Base-by-base conservation (phyloP, 768 basidiomycete genomes). In the Cyclocybe aegerita region DNA sequence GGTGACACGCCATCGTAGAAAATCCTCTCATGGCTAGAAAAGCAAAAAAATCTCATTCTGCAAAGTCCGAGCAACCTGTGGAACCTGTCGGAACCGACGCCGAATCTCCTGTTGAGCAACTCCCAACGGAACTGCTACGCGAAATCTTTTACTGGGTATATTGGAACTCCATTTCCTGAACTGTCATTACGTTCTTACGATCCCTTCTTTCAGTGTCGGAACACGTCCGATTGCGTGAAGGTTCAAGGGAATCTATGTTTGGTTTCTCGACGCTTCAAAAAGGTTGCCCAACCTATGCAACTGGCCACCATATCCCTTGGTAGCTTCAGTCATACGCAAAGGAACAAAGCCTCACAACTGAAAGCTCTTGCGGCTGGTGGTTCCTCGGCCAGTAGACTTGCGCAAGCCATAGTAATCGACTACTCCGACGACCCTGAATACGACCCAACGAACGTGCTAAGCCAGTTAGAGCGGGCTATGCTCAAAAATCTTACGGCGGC, bases 111-210 rank as follows among this genome's bases (percentile, higher is more conserved):
- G 4, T 23, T 23, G 3, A 23, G 4, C 23, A 23, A 23, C n/a
- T 52, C n/a, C 50, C 50, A 30, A 15, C 33, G 7, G 50, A 52
- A 23, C 5, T 52, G n/a, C 45, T 52, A 9, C 15, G n/a, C 11
- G 50, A 52, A 29, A 52, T 52, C 9, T 15, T 52, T 10, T 36
- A 17, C n/a, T 52, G 44, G 50, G 50, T 52, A 42, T 35, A 37
- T 29, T n/a, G 12, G 8, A n/a, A 9, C 12, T 39, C 12, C 7
- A 16, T 32, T 40, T 33, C 4, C n/a, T 17, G 35, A 9, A 35
- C 37, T 4, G 7, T 15, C 39, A 9, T 23, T 23, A 23, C 23
- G 23, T 29, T 46, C 44, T 23, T 17, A 40, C 7, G 10, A 17
- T 9, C 11, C 14, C 11, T 34, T 32, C 45, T 34, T 31, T 34